Conservation (phyloP, 805 yeast species). For the Monosporozyma yasuniensis region DNA sequence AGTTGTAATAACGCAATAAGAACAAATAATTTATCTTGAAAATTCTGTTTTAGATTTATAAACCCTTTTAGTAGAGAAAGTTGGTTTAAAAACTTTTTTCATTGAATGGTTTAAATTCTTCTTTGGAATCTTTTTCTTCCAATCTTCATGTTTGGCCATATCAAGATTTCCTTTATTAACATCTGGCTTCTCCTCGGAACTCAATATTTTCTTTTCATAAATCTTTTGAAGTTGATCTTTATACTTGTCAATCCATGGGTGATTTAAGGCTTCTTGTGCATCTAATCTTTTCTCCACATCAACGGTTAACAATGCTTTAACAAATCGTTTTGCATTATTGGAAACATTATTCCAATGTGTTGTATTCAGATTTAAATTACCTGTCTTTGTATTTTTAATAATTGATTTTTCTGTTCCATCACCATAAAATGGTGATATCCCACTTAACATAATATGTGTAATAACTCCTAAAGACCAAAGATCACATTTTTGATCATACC, state of each 20-base stretch:
- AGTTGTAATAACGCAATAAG: neutral
- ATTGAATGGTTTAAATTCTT: constrained; percentile 2
- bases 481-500: constrained; percentile 53
- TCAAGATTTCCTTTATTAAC: constrained; percentile 8
- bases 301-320: constrained; percentile 33
- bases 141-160: constrained; percentile 7
- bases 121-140: constrained; percentile 24
- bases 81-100: constrained; percentile 1
- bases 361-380: constrained; percentile 33
- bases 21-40: neutral
- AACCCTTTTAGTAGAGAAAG: neutral
- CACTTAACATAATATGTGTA: constrained; percentile 49
- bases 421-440: constrained; percentile 54
- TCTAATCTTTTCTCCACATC: constrained; percentile 33
- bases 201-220: constrained; percentile 29
- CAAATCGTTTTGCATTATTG: constrained; percentile 38
- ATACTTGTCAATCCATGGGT: constrained; percentile 42
- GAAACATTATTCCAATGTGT: constrained; percentile 38
- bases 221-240: constrained; percentile 28
- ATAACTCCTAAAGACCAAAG: constrained; percentile 64
- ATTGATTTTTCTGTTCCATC: constrained; percentile 36
- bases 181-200: constrained; percentile 3
- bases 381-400: constrained; percentile 35
- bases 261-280: constrained; percentile 34
- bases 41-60: neutral